phyloP scores from a whole-genome alignment of 495 filamentous ascomycete species.

The Aspergillus nanangensis region DNA sequence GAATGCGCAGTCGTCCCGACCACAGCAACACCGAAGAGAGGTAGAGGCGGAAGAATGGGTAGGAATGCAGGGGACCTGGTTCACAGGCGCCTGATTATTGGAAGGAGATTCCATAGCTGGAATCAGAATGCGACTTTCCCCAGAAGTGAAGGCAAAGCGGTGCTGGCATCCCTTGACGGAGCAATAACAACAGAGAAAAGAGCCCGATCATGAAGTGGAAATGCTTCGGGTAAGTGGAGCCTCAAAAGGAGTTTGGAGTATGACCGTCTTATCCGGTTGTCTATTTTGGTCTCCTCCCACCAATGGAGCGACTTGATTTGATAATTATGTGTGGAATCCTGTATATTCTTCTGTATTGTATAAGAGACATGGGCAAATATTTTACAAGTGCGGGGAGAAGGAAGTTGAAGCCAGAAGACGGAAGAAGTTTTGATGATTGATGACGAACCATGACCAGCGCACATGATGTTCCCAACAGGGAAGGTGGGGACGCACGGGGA shows the following conservation, averaged over 20 bases:
- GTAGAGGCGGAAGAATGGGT: constrained; percentile 28
- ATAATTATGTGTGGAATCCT: too few relatives aligned
- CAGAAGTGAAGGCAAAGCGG: constrained; percentile 14
- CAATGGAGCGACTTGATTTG: too few relatives aligned
- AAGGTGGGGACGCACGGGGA: too few relatives aligned
- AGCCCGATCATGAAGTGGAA: neutral
- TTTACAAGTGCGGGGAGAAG: too few relatives aligned
- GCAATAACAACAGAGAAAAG: neutral
- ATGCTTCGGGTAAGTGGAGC: neutral
- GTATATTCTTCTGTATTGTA: too few relatives aligned
- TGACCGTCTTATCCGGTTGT: too few relatives aligned
- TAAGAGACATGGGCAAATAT: too few relatives aligned
- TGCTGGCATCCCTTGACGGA: constrained; percentile 13
- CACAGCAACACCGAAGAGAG: constrained; percentile 73
- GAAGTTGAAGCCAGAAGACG: too few relatives aligned
- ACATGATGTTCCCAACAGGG: too few relatives aligned
- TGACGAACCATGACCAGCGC: too few relatives aligned
- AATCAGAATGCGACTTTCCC: constrained; percentile 8
- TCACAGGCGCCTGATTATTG: constrained; percentile 19
- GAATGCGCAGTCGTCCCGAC: constrained; percentile 71
- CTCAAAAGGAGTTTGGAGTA: neutral
- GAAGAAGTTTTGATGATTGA: too few relatives aligned
- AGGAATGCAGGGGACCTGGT: constrained; percentile 33
- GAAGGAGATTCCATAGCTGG: constrained; percentile 32
- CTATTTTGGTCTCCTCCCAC: too few relatives aligned